Conservation (phyloP, 139 green algal genomes). For the Zygnema cylindricum region DNA sequence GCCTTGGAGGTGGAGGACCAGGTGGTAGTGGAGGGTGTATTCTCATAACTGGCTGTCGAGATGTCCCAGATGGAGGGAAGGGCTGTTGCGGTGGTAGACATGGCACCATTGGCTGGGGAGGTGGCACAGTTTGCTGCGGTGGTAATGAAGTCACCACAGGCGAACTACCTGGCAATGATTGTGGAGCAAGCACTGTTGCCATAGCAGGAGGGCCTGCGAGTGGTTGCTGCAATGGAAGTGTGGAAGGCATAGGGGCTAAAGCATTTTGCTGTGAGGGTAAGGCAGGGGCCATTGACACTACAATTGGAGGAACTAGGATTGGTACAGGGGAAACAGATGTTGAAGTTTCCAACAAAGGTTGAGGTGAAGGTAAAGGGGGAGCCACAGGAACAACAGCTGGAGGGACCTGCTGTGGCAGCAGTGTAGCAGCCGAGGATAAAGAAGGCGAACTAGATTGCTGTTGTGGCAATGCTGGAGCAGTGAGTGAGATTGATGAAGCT, state of each 20-base stretch:
- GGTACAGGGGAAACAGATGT: no score
- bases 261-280: no score
- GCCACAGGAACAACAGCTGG: neutral
- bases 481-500: neutral
- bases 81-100: neutral
- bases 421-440: neutral
- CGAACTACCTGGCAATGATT: neutral
- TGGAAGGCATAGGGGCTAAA: no score
- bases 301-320: conserved; percentile 21
- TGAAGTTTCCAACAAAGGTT: no score
- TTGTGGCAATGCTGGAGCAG: neutral
- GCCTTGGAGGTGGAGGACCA: conserved; percentile 8
- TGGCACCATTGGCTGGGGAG: neutral
- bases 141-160: neutral
- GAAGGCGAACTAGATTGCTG: no score
- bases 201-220: neutral
- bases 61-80: neutral
- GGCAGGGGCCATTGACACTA: neutral
- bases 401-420: neutral
- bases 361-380: neutral
- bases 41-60: neutral
- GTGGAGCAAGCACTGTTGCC: neutral
- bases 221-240: no score
- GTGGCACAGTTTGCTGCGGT: neutral
- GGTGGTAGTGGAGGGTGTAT: neutral